Percentiles rank a stretch among this genome's conserved stretches.
These are phyloP conservation scores for Kodamaea nitidulidarum DNA, from an alignment of 805 yeast genomes.

Conservation along the genomic window DNA sequence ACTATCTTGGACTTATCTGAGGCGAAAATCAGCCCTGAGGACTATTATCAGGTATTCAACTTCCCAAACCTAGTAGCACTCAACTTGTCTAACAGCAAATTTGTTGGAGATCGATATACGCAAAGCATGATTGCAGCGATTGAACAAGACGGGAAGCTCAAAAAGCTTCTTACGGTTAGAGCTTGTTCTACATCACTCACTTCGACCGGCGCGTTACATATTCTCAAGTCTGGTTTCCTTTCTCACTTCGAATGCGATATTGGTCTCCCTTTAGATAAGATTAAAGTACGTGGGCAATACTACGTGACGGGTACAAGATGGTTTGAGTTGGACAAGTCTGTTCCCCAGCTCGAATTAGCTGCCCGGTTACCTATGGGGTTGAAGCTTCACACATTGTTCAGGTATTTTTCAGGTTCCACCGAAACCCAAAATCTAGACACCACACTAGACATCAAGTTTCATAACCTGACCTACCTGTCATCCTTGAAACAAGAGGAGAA, in stretches of 20 bases:
- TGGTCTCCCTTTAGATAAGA: background rate
- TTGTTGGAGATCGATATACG: constrained; percentile 30
- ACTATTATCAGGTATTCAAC: constrained; percentile 23
- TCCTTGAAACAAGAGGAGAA: background rate
- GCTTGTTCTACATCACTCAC: constrained; percentile 2
- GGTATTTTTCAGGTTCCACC: constrained; percentile 4
- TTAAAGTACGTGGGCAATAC: background rate
- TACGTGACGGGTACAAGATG: constrained; percentile 12
- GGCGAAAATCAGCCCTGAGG: constrained; percentile 15
- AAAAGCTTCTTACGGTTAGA: background rate
- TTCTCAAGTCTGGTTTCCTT: constrained; percentile 4
- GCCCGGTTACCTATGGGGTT: constrained; percentile 12
- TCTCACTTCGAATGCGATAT: constrained; percentile 10
- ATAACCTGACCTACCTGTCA: background rate
- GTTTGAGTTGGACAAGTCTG: constrained; percentile 8
- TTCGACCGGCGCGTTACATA: background rate
- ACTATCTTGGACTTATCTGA: constrained; percentile 28
- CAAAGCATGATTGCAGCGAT: constrained; percentile 11
- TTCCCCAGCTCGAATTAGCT: constrained; percentile 2
- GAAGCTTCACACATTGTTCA: constrained; percentile 10
- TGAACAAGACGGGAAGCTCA: constrained; percentile 5
- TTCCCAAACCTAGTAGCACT: constrained; percentile 23
- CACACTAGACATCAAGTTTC: constrained; percentile 6
- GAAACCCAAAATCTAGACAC: constrained; percentile 1
- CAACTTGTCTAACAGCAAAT: constrained; percentile 22